Evolutionary conservation across 1,284 basidiomycete species (phyloP).

Genomic region (Ustilago crameri): DNA sequence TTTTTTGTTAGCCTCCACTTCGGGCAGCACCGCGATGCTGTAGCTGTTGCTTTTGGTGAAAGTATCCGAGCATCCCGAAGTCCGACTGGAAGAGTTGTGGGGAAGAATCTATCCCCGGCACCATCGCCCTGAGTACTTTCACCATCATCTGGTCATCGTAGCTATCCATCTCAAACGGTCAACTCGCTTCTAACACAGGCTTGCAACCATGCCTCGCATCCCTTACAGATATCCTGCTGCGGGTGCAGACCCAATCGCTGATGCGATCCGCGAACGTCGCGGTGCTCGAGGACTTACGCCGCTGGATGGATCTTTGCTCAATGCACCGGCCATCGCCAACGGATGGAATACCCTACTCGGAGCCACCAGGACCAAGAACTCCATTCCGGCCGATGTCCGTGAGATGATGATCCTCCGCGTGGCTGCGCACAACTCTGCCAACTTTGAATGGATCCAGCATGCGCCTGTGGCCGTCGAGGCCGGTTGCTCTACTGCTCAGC

Average conservation of each 20-base stretch:
- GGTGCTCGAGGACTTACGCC: conserved; percentile 69
- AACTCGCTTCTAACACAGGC: not conserved
- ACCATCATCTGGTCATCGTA: too few relatives aligned
- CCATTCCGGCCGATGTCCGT: conserved; percentile 69
- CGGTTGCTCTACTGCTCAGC: conserved; percentile 68
- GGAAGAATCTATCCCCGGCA: too few relatives aligned
- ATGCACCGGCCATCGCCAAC: conserved; percentile 64
- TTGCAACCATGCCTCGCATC: conserved; percentile 61
- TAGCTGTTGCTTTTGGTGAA: too few relatives aligned
- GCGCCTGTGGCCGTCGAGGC: conserved; percentile 68
- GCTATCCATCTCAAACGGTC: too few relatives aligned
- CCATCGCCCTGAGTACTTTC: too few relatives aligned
- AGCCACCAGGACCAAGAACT: conserved; percentile 68
- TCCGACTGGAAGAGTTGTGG: too few relatives aligned
- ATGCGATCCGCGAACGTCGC: conserved; percentile 69
- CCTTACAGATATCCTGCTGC: conserved; percentile 67
- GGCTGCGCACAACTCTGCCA: conserved; percentile 69
- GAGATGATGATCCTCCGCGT: conserved; percentile 70
- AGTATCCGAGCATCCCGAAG: too few relatives aligned
- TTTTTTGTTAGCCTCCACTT: conserved; percentile 25
- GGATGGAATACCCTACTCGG: conserved; percentile 71
- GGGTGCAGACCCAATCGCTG: conserved; percentile 67
- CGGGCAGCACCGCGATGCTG: conserved; percentile 4
- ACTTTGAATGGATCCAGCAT: conserved; percentile 70
- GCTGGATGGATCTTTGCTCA: conserved; percentile 69